phyloP scores from a whole-genome alignment of 2,329 filamentous ascomycete species.

The Grosmannia huntii region DNA sequence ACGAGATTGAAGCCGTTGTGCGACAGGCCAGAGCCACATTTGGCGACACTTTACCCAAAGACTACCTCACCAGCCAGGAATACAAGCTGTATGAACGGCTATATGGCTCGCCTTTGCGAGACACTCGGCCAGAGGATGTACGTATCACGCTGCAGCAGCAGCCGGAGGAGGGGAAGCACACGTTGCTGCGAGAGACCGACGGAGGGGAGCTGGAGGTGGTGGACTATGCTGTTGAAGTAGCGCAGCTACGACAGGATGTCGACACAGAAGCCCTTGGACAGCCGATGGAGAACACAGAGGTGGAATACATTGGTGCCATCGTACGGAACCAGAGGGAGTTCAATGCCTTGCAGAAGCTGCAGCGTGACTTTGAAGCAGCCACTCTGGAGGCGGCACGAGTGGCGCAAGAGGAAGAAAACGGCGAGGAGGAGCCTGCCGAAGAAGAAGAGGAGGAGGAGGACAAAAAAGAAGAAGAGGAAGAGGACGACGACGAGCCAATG shows the following conservation, averaged over 20 bases:
- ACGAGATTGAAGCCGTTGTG: constrained; percentile 49
- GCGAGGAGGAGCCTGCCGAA: constrained; percentile 23
- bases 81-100: constrained; percentile 64
- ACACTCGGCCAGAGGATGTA: constrained; percentile 46
- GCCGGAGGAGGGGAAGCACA: constrained; percentile 17
- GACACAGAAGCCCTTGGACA: constrained; percentile 4
- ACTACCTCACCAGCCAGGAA: constrained; percentile 57
- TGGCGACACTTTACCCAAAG: constrained; percentile 62
- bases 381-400: constrained; percentile 21
- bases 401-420: constrained; percentile 22
- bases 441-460: constrained; percentile 26
- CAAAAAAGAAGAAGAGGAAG: constrained; percentile 15
- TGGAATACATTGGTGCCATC: constrained; percentile 32
- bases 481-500: not conserved
- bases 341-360: constrained; percentile 39
- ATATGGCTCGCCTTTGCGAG: constrained; percentile 62
- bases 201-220: constrained; percentile 51
- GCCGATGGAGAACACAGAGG: constrained; percentile 20
- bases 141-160: constrained; percentile 23
- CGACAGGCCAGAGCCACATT: constrained; percentile 62
- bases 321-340: constrained; percentile 44
- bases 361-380: constrained; percentile 41
- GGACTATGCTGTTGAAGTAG: constrained; percentile 25
- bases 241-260: not conserved
- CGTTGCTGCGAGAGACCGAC: constrained; percentile 40